Evolutionary conservation across 257 asterid genomes (phyloP).

Genomic region (Solanum bulbocastanum): DNA sequence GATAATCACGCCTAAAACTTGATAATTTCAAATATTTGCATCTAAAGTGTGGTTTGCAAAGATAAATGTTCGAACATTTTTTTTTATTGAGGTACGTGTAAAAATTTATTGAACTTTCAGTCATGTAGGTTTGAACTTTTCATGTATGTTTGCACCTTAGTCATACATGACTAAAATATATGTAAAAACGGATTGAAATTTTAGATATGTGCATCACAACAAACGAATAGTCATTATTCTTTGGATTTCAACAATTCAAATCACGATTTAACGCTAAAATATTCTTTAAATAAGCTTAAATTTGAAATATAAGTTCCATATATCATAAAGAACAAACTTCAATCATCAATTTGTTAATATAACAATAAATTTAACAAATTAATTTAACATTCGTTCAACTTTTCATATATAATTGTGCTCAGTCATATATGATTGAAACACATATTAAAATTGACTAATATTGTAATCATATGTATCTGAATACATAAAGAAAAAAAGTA

Average conservation of each 20-base stretch:
- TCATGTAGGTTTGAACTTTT: background rate
- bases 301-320: background rate
- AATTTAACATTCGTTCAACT: fast-evolving
- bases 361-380: background rate
- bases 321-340: background rate
- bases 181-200: background rate
- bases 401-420: background rate
- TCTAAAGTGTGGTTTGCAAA: too few relatives aligned
- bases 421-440: too few relatives aligned
- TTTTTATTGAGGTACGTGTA: too few relatives aligned
- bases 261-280: background rate
- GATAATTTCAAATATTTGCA: background rate
- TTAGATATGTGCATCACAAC: fast-evolving
- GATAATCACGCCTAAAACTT: too few relatives aligned
- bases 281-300: too few relatives aligned
- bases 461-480: fast-evolving
- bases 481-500: background rate
- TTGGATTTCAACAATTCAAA: background rate
- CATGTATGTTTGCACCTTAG: background rate
- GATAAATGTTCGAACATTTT: too few relatives aligned
- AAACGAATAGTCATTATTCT: background rate
- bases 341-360: too few relatives aligned
- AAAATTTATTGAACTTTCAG: too few relatives aligned
- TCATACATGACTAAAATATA: too few relatives aligned
- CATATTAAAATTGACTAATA: background rate